Conservation (phyloP, 805 yeast species). For the Ogataea ramenticola region DNA sequence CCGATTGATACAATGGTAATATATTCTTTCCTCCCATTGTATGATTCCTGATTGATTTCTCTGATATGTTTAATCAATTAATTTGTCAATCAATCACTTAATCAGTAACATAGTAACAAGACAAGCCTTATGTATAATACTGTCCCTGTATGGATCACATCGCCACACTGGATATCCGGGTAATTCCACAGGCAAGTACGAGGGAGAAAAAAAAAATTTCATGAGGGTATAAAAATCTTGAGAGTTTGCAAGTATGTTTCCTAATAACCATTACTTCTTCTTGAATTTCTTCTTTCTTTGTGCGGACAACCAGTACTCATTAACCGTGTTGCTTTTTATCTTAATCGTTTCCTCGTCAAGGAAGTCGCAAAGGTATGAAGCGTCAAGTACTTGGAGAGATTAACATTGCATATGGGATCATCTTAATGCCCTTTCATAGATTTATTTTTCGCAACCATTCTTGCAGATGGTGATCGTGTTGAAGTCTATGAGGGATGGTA, state of each 20-base stretch:
- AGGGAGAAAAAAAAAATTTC: too few relatives aligned
- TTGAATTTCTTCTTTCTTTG: constrained; percentile 20
- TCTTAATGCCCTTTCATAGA: constrained; percentile 60
- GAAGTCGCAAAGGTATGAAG: constrained; percentile 33
- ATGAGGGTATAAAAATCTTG: too few relatives aligned
- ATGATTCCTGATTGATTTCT: too few relatives aligned
- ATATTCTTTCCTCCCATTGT: constrained; percentile 8
- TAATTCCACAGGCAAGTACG: too few relatives aligned
- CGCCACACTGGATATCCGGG: too few relatives aligned
- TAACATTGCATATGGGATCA: constrained; percentile 38
- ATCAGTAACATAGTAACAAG: too few relatives aligned
- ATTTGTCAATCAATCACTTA: too few relatives aligned
- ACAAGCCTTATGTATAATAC: too few relatives aligned
- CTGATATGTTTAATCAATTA: too few relatives aligned
- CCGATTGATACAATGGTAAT: constrained; percentile 11
- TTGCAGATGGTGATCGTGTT: constrained; percentile 30
- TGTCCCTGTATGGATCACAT: too few relatives aligned
- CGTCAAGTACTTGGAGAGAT: constrained; percentile 73
- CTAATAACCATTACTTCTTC: background rate
- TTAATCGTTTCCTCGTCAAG: constrained; percentile 15
- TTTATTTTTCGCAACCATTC: constrained; percentile 24
- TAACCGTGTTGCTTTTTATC: constrained; percentile 65
- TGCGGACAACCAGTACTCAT: constrained; percentile 70
- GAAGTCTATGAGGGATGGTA: constrained; percentile 56
- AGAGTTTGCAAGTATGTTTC: too few relatives aligned